Evolutionary conservation across 139 green algal species (phyloP), one percentile per base, ranked within the genome.

Genomic region (Volvox africanus): DNA sequence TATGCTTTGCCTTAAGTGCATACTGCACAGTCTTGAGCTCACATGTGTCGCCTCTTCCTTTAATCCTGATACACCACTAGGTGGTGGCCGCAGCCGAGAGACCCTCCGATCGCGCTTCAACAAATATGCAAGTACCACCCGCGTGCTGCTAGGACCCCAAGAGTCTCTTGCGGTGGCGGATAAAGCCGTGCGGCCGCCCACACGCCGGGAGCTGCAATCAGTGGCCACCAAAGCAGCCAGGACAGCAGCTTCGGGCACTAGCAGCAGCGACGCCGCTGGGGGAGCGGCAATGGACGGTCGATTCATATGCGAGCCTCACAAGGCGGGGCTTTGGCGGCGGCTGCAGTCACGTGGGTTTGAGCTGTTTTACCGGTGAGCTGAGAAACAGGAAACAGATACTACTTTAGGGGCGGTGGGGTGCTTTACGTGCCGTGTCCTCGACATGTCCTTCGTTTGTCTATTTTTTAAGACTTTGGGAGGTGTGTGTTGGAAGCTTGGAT

Each of bases 271-370:
- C 50, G 50, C 11, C 50, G 50, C 80, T 1, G 50, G 36, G 36
- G 16, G 78, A 13, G 78, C 11, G 78, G 35, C 78, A 33, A 33
- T 13, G 22, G 36, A 32, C 36, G 80, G 80, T 30, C 17, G 80
- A 73, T 44, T 14, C 2, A 9, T 55, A 77, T 32, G 81, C 6
- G 30, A 87, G n/a, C 61, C 17, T 19, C 28, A n/a, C 17, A 87
- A 87, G 81, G 81, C 81, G 61, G 81, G 55, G 81, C 61, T 87
- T 61, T 87, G 81, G 81, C 61, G 61, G 81, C 61, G 32, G 81
- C 81, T 87, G 81, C 81, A 87, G 81, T 14, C 81, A n/a, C 81
- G 81, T 19, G 81, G 81, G 16, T 87, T 87, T 77, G 61, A 76
- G 61, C 81, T 87, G 26, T 61, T 71, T n/a, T 87, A 87, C 81